Percentiles rank a stretch among this genome's conserved stretches.
Conservation (phyloP, 768 basidiomycete genomes). For the Trametes gibbosa region DNA sequence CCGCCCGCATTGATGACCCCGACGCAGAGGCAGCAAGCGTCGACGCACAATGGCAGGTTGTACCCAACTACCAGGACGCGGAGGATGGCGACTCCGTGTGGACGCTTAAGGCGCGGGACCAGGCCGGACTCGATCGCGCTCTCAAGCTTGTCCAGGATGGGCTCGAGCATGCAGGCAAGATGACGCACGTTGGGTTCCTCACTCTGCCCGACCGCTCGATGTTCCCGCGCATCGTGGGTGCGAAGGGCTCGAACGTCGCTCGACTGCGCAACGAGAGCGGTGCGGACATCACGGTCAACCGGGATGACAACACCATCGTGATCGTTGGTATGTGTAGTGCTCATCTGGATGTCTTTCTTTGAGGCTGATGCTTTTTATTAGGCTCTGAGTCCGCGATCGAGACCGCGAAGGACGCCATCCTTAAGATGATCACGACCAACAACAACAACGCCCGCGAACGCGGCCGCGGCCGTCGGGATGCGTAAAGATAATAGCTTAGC, state of each 20-base stretch:
- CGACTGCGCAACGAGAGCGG: constrained; percentile 87
- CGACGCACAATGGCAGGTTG: constrained; percentile 72
- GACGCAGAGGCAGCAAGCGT: constrained; percentile 44
- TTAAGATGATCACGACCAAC: constrained; percentile 43
- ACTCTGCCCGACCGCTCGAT: constrained; percentile 76
- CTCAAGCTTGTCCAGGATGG: constrained; percentile 64
- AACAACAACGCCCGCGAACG: constrained; percentile 9
- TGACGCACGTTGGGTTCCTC: constrained; percentile 82
- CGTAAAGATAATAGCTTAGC: constrained; percentile 2
- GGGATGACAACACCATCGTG: constrained; percentile 83
- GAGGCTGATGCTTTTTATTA: constrained; percentile 27
- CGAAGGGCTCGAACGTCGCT: constrained; percentile 87
- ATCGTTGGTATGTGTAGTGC: constrained; percentile 65
- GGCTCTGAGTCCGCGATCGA: constrained; percentile 67
- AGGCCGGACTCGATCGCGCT: constrained; percentile 74
- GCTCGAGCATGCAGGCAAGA: constrained; percentile 65
- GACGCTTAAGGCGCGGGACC: constrained; percentile 80
- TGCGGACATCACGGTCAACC: constrained; percentile 88
- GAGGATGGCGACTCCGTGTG: constrained; percentile 85
- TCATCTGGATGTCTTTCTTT: neutral
- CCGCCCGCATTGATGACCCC: constrained; percentile 86
- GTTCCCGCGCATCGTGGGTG: constrained; percentile 92
- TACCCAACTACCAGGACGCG: constrained; percentile 71
- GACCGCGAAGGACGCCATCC: constrained; percentile 75
- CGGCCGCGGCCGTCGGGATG: constrained; percentile 24